Conservation (phyloP, 2,329 filamentous ascomycete species). For the Hypoxylon sp. region DNA sequence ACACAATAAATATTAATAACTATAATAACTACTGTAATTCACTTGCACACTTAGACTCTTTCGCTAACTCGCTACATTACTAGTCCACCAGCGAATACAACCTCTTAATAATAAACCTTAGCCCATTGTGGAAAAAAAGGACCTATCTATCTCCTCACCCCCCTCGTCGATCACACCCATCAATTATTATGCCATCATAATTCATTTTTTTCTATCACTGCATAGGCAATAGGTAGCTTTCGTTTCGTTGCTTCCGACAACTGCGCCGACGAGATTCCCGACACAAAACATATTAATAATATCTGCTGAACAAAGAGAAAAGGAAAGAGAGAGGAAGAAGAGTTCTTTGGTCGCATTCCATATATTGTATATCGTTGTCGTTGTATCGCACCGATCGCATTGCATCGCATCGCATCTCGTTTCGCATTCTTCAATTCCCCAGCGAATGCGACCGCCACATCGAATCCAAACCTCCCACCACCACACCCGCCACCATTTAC, state of each 20-base stretch:
- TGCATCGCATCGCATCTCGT: slow-evolving; percentile 23
- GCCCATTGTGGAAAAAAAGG: slow-evolving; percentile 24
- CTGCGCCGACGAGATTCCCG: slow-evolving; percentile 15
- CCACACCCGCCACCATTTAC: slow-evolving; percentile 13
- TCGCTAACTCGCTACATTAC: slow-evolving; percentile 19
- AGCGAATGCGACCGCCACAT: slow-evolving; percentile 28
- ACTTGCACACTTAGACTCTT: slow-evolving; percentile 13
- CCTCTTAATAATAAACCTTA: slow-evolving; percentile 34
- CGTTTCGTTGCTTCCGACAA: slow-evolving; percentile 14
- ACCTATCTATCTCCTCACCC: slow-evolving; percentile 1
- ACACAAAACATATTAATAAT: slow-evolving; percentile 19
- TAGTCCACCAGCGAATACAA: slow-evolving; percentile 26
- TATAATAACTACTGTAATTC: slow-evolving; percentile 5
- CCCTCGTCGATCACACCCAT: slow-evolving; percentile 12
- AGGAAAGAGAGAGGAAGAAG: not conserved
- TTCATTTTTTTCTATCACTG: slow-evolving; percentile 5
- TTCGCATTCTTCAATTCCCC: slow-evolving; percentile 28
- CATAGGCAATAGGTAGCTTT: not conserved
- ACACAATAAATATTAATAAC: slow-evolving; percentile 27
- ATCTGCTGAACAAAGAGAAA: not conserved
- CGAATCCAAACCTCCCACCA: slow-evolving; percentile 11
- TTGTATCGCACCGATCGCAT: slow-evolving; percentile 8
- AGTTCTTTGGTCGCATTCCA: slow-evolving; percentile 11
- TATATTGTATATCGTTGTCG: slow-evolving; percentile 26
- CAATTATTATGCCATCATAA: slow-evolving; percentile 25